These are phyloP conservation scores for Knoxia roxburghii DNA, from an alignment of 257 asterid species.

Conservation along the genomic window DNA sequence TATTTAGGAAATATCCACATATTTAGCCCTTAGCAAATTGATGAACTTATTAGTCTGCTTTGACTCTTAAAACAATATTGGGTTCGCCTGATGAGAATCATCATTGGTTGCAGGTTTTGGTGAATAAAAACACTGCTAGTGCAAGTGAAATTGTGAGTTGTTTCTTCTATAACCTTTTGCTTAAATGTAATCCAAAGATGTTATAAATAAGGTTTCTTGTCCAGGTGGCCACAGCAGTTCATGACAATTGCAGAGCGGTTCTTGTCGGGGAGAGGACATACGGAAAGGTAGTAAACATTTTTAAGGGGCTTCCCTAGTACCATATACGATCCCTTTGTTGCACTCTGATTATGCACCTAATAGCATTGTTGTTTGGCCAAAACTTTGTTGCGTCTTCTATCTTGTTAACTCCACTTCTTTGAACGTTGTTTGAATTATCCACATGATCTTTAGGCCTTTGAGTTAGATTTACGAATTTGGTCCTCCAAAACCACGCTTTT, in stretches of 20 bases:
- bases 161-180: conserved; percentile 18
- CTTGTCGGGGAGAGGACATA: conserved; percentile 97
- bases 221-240: conserved; percentile 99
- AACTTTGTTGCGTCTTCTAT: background rate
- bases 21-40: background rate
- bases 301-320: background rate
- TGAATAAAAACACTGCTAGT: conserved; percentile 92
- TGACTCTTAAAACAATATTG: background rate
- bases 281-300: conserved; percentile 61
- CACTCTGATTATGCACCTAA: background rate
- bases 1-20: background rate
- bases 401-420: background rate
- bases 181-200: conserved; percentile 5
- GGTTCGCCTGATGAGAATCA: background rate
- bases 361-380: too few species aligned
- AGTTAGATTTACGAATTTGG: background rate
- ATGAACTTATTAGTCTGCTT: background rate
- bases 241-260: conserved; percentile 95
- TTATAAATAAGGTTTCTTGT: conserved; percentile 19
- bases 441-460: background rate
- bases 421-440: background rate
- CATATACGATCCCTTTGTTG: background rate
- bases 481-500: background rate
- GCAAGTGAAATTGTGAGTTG: conserved; percentile 98
- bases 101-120: conserved; percentile 73